phyloP scores from a whole-genome alignment of 2,329 filamentous ascomycete genomes.

The Fusarium sp. region DNA sequence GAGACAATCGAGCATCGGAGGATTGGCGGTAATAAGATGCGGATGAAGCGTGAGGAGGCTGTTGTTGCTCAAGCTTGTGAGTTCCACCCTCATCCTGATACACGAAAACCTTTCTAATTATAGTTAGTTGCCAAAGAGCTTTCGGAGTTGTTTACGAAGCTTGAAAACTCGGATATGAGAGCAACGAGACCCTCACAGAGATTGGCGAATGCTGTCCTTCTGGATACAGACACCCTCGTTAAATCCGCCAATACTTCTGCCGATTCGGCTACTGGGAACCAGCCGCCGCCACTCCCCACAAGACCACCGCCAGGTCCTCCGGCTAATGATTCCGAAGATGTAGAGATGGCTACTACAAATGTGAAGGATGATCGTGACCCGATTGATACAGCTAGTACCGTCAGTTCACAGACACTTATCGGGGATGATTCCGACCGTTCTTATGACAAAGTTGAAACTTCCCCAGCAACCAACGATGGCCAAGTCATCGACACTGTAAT shows the following conservation, averaged over 20 bases:
- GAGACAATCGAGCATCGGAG: constrained; percentile 72
- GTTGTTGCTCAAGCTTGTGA: constrained; percentile 79
- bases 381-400: constrained; percentile 57
- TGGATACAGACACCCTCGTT: constrained; percentile 59
- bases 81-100: constrained; percentile 49
- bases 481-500: constrained; percentile 45
- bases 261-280: constrained; percentile 38
- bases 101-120: constrained; percentile 43
- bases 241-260: constrained; percentile 46
- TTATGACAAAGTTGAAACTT: constrained; percentile 50
- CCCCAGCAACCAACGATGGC: constrained; percentile 23
- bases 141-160: constrained; percentile 73
- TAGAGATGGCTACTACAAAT: constrained; percentile 50
- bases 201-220: constrained; percentile 82
- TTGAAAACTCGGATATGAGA: constrained; percentile 70
- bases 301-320: constrained; percentile 58
- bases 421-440: constrained; percentile 53
- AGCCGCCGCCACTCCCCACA: constrained; percentile 63
- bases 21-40: constrained; percentile 74
- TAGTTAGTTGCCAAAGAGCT: constrained; percentile 78
- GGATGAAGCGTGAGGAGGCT: constrained; percentile 64
- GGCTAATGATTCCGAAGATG: constrained; percentile 45
- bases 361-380: constrained; percentile 47
- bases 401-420: constrained; percentile 65
- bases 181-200: constrained; percentile 79